Conservation (phyloP, 306 rosid genomes). For the Carpinus fangiana region DNA sequence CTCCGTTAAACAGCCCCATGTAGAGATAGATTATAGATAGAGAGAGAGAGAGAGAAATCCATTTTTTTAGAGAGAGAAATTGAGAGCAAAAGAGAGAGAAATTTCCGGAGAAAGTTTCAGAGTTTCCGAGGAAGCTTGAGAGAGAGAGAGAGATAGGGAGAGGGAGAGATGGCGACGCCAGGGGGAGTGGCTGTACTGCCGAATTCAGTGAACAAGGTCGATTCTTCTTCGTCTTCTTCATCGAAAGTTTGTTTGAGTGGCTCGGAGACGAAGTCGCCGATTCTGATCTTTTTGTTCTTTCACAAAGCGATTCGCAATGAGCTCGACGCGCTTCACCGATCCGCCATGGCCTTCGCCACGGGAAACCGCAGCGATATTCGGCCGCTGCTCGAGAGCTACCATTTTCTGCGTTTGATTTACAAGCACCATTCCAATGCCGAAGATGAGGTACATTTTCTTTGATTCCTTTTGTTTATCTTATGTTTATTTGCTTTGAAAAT, state of each 20-base stretch:
- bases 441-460: conserved; percentile 75
- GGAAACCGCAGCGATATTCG: conserved; percentile 65
- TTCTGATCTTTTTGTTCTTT: conserved; percentile 81
- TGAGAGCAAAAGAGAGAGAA: conserved; percentile 23
- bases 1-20: conserved; percentile 34
- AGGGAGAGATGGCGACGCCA: conserved; percentile 68
- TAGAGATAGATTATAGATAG: neutral
- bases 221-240: conserved; percentile 52
- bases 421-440: conserved; percentile 96
- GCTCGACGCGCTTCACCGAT: conserved; percentile 80
- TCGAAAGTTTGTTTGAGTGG: conserved; percentile 43
- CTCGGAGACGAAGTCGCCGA: conserved; percentile 68
- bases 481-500: conserved; percentile 12
- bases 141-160: neutral
- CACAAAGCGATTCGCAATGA: conserved; percentile 91
- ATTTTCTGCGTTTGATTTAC: conserved; percentile 83
- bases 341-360: conserved; percentile 87
- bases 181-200: conserved; percentile 82
- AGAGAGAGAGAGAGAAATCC: neutral
- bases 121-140: neutral
- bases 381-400: conserved; percentile 71
- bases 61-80: conserved; percentile 34
- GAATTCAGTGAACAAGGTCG: conserved; percentile 59
- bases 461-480: conserved; percentile 11
- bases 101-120: neutral